Evolutionary conservation across 2,329 filamentous ascomycete species (phyloP), one percentile per base, ranked within the genome.

Genomic region (Cordyceps farinosa): DNA sequence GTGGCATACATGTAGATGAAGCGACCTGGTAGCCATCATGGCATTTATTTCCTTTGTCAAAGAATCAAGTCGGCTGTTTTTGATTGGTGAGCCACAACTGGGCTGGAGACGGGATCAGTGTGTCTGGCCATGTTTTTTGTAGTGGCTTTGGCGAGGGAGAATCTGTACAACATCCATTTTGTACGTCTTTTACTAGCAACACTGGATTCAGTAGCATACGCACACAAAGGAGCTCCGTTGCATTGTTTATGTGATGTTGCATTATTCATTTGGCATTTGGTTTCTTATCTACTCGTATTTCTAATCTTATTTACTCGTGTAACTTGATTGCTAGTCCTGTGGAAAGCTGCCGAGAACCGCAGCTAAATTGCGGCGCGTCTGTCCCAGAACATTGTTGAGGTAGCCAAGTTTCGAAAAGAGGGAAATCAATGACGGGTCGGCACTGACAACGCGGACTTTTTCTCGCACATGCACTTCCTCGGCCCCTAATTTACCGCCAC

Each of bases 361-460:
- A 30, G 86, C 85, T 66, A 97, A 76, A 13, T 92, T 92, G 62
- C 84, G 81, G 68, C 90, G 83, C 67, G 89, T 88, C 66, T 90
- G 80, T 63, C 82, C 80, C 27, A 97, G 81, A 65, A 88, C 88
- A 69, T 92, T 86, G 66, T 90, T 88, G 63, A 97, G 77, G 5
- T 90, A 92, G 36, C 84, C 86, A 68, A 97, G 79, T 77, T 97
- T 97, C 5, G 92, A 89, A 74, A 91, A 89, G 40, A 95, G 81
- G 42, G 90, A 89, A 73, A 97, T 87, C 67, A 97, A 74, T 69
- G 87, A 93, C 1, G 94, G 94, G 74, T 98, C 93, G 62, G 92
- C 91, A 70, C 87, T 94, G 75, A 97, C 93, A 2, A 97, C 89
- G 47, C 90, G 84, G 5, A 97, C 85, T 78, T 97, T 97, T 74